Base-by-base conservation (phyloP, 2,329 filamentous ascomycete genomes). In the Tolypocladium sp. region DNA sequence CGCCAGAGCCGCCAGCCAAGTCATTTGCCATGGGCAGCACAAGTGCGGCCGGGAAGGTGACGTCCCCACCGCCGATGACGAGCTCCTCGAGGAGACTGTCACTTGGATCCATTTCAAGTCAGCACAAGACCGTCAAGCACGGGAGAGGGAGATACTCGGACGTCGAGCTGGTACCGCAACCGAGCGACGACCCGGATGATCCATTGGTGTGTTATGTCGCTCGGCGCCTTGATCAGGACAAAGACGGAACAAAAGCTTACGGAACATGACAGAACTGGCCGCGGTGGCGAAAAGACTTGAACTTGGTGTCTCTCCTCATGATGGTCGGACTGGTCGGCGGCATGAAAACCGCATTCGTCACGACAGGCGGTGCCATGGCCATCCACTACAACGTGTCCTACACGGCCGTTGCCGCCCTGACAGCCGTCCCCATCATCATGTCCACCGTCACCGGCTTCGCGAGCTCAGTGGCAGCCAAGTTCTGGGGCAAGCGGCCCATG, bases 271-370 rank as follows among this genome's bases (percentile, higher is more conserved):
- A 83, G 78, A 86, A 85, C 64, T 85, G 82, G 83, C 75, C 79
- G 3, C 61, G 68, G 33, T 81, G 79, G 78, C 80, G 78, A 61
- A 84, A 83, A 58, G 78, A 83, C 53, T 55, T 69, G 12, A 79
- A 80, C 60, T 75, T 81, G 30, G 65, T 70, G 3, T 72, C 79
- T 1, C 67, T 86, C 0, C 68, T 84, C 20, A 66, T 79, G 57
- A 74, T 78, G 58, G 74, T 76, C 9, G 76, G 77, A 1, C 66
- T 83, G 2, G 71, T 77, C 4, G 75, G 76, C 2, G 78, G 76
- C n/a, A 77, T 80, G 70, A 85, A 85, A 70, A 82, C 81, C 4
- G 77, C 78, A 15, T 77, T 83, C 37, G 64, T 84, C 46, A 76
- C 74, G 9, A 77, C 81, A 5, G 78, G 79, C 61, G 69, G 73